A percentile compares a stretch with the other conserved stretches of the same genome.
Conservation (phyloP, 2,329 filamentous ascomycete species). For the Diaporthe capsici region DNA sequence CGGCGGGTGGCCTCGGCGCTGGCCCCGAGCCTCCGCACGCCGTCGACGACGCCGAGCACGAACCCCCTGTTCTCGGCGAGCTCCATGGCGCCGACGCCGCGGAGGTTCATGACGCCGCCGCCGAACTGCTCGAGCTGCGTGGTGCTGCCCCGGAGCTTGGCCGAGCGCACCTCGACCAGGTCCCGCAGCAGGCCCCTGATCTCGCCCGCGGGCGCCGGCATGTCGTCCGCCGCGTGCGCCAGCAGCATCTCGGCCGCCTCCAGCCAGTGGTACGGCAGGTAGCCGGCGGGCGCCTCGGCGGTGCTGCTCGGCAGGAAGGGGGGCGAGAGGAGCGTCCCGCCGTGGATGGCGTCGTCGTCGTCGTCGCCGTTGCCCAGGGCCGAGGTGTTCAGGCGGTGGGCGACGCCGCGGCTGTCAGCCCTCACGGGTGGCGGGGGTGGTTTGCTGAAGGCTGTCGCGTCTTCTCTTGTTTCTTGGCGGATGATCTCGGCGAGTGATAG, state of each 20-base stretch:
- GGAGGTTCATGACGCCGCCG: slow-evolving; percentile 76
- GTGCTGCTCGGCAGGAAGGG: slow-evolving; percentile 87
- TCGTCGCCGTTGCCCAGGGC: slow-evolving; percentile 45
- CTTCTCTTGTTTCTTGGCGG: slow-evolving; percentile 81
- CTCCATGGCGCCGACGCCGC: slow-evolving; percentile 93
- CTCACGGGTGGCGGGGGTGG: slow-evolving; percentile 76
- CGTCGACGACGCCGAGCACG: slow-evolving; percentile 88
- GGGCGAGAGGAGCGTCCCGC: slow-evolving; percentile 65
- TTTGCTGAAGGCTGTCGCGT: slow-evolving; percentile 81
- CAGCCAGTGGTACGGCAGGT: slow-evolving; percentile 94
- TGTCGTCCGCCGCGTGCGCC: slow-evolving; percentile 86
- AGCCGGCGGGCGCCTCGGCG: slow-evolving; percentile 74
- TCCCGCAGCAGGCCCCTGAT: slow-evolving; percentile 84
- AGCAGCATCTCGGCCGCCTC: slow-evolving; percentile 91
- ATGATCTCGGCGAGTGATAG: slow-evolving; percentile 83
- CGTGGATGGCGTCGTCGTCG: slow-evolving; percentile 48
- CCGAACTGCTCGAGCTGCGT: slow-evolving; percentile 78
- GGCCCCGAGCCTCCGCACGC: slow-evolving; percentile 85
- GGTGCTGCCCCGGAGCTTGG: slow-evolving; percentile 86
- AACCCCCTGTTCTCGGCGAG: slow-evolving; percentile 89
- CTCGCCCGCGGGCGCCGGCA: slow-evolving; percentile 76
- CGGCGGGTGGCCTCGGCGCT: slow-evolving; percentile 83
- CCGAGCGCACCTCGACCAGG: slow-evolving; percentile 87
- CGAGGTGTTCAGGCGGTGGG: slow-evolving; percentile 51
- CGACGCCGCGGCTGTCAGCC: slow-evolving; percentile 61